phyloP scores from a whole-genome alignment of 805 yeast genomes.

The Metschnikowia proteae region DNA sequence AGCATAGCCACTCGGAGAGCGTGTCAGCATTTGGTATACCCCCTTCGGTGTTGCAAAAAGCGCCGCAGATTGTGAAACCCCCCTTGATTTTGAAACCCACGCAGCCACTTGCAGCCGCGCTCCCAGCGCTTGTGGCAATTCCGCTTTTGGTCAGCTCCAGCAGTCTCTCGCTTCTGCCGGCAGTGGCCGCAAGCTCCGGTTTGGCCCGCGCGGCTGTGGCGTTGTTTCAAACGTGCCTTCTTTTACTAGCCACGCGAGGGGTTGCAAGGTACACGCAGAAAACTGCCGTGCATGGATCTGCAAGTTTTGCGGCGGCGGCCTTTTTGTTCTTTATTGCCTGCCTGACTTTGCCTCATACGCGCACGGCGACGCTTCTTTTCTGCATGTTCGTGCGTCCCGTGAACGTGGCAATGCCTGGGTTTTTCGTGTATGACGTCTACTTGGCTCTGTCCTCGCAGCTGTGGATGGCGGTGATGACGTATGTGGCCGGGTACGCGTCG shows the following conservation, averaged over 20 bases:
- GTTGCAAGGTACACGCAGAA: slow-evolving; percentile 9
- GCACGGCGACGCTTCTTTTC: slow-evolving; percentile 25
- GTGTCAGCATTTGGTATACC: too few species aligned
- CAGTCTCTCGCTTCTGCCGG: slow-evolving; percentile 16
- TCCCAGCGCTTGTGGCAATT: slow-evolving; percentile 33
- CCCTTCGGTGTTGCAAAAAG: neutral
- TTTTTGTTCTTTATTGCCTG: slow-evolving; percentile 23
- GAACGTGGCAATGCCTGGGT: slow-evolving; percentile 30
- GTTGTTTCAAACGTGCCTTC: slow-evolving; percentile 22
- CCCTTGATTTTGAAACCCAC: neutral
- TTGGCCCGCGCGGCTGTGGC: slow-evolving; percentile 13
- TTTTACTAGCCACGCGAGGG: slow-evolving; percentile 18
- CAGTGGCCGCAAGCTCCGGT: slow-evolving; percentile 4
- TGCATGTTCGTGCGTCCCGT: slow-evolving; percentile 29
- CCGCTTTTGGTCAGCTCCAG: slow-evolving; percentile 29
- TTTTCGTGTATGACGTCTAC: slow-evolving; percentile 25
- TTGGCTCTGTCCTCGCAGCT: slow-evolving; percentile 1
- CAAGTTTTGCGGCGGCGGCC: slow-evolving; percentile 17
- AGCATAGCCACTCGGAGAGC: too few species aligned
- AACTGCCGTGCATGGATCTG: slow-evolving; percentile 10
- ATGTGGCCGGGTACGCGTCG: slow-evolving; percentile 19
- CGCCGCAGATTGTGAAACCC: neutral
- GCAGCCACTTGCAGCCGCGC: slow-evolving; percentile 20
- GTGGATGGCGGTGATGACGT: neutral
- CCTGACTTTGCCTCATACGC: slow-evolving; percentile 22